Evolutionary conservation across 306 rosid species (phyloP), one percentile per base, ranked within the genome.

Genomic region (Dryas octopetala): DNA sequence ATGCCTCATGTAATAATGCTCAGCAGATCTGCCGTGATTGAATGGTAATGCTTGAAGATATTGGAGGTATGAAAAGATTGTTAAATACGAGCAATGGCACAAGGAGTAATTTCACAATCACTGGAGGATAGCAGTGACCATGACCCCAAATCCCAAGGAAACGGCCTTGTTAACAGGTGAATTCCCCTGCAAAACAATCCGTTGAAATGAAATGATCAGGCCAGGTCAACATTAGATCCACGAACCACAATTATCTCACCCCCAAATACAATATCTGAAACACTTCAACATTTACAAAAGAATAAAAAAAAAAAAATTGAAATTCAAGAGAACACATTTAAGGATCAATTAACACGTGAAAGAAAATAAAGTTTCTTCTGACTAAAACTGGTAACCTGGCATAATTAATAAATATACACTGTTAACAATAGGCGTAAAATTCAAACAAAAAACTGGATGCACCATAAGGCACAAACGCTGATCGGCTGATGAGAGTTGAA

Each of bases 131-230:
- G 75, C 48, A 9, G 62, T 38, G 38, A 40, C 1, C 50, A 9
- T 38, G 59, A 71, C 52, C 50, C 43, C 63, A 70, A 4, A 52
- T 70, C 53, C 64, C 23, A 19, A 0, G 5, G 54, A 12, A 60
- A 45, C 44, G 45, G 66, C 55, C 66, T 57, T 46, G 66, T 19
- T 44, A 72, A 26, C 10, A 19, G 45, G 23, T 58, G 64, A 43
- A 43, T 4, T 55, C 23, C 26, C 57, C 66, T 57, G 76, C 76
- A 72, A 58, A 58, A 57, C 66, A 58, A 58, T 72, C 66, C 45
- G 76, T 72, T 57, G 16, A 58, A 23, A 72, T 45, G 11, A 47
- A 71, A 44, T 9, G 16, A 41, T 71, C 45, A 54, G 17, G 43
- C 19, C 64, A 41, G 60, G 8, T 49, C 5, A 1, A 68, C 14